Percentiles rank a stretch among this genome's conserved stretches.
Evolutionary conservation across 2,329 filamentous ascomycete species (phyloP).

Genomic region (Epichloe sp.): DNA sequence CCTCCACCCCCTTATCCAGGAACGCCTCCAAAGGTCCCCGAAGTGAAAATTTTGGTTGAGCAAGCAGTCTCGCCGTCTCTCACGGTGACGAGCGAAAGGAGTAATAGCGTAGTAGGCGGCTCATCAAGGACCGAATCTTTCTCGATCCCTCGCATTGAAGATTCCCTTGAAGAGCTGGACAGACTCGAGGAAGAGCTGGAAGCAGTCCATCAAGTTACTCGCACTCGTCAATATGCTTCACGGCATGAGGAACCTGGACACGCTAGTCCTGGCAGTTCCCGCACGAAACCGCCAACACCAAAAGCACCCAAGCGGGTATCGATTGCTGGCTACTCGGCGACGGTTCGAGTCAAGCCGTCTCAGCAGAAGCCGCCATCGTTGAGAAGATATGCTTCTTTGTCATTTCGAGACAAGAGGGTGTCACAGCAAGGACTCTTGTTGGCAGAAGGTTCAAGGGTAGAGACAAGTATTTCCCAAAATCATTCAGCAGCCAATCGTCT

Average conservation of each 20-base stretch:
- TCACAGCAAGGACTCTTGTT: slow-evolving; percentile 7
- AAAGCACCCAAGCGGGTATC: slow-evolving; percentile 15
- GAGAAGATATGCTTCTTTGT: slow-evolving; percentile 30
- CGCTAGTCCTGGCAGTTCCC: not conserved
- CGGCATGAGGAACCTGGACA: slow-evolving; percentile 7
- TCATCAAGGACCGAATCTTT: slow-evolving; percentile 19
- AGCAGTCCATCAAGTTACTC: slow-evolving; percentile 30
- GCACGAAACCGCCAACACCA: slow-evolving; percentile 8
- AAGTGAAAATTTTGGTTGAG: slow-evolving; percentile 18
- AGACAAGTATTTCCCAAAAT: slow-evolving; percentile 8
- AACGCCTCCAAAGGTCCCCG: slow-evolving; percentile 16
- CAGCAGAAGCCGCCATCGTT: slow-evolving; percentile 23
- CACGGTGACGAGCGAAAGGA: slow-evolving; percentile 17
- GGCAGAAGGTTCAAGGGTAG: slow-evolving; percentile 6
- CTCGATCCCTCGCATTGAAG: slow-evolving; percentile 42
- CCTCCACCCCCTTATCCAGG: slow-evolving; percentile 12
- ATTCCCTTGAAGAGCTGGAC: slow-evolving; percentile 50
- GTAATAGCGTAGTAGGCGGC: slow-evolving; percentile 22
- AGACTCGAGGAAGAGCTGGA: slow-evolving; percentile 49
- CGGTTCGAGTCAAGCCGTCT: slow-evolving; percentile 28
- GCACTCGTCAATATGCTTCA: slow-evolving; percentile 18
- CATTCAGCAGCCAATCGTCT: slow-evolving; percentile 9
- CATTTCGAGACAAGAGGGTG: slow-evolving; percentile 18
- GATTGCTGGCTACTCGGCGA: slow-evolving; percentile 22
- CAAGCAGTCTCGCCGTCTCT: slow-evolving; percentile 21